Evolutionary conservation across 2,329 filamentous ascomycete genomes (phyloP).

Genomic region (Diaporthe vexans): DNA sequence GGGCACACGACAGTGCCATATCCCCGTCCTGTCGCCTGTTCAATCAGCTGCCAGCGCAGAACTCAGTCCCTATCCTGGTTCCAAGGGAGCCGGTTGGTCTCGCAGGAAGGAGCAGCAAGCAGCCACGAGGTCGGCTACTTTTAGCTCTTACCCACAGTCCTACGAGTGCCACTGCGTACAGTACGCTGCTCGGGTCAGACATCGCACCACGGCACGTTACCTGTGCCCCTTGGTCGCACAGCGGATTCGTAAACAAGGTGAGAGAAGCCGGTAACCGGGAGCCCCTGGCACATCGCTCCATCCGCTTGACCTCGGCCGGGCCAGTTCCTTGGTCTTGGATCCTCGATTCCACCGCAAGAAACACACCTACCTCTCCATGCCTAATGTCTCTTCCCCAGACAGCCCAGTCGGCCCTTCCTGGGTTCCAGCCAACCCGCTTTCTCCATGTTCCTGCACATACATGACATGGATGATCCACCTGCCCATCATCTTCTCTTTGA

Average conservation of each 20-base stretch:
- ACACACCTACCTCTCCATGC: background rate
- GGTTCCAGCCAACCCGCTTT: slow-evolving; percentile 5
- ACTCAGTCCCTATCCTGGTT: slow-evolving; percentile 1
- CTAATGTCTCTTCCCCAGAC: slow-evolving; percentile 18
- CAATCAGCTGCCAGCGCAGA: slow-evolving; percentile 24
- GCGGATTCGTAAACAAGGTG: background rate
- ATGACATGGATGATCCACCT: slow-evolving; percentile 29
- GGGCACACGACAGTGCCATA: slow-evolving; percentile 11
- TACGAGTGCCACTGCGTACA: background rate
- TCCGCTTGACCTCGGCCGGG: slow-evolving; percentile 17
- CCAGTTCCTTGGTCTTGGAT: background rate
- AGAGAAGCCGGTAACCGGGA: slow-evolving; percentile 25
- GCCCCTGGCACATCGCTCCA: slow-evolving; percentile 23
- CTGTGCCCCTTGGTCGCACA: background rate
- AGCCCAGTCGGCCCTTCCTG: slow-evolving; percentile 33
- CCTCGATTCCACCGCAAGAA: no score
- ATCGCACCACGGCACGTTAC: slow-evolving; percentile 23
- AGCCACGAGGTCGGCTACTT: slow-evolving; percentile 6
- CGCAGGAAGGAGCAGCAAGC: slow-evolving; percentile 10
- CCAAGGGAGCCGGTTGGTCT: background rate
- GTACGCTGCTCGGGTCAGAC: slow-evolving; percentile 9
- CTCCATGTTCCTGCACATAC: slow-evolving; percentile 30
- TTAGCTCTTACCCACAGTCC: slow-evolving; percentile 20
- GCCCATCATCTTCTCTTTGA: background rate
- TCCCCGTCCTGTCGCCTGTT: slow-evolving; percentile 27